Conservation (phyloP, 352 stramenopile genomes). For the Pythium aphanidermatum region DNA sequence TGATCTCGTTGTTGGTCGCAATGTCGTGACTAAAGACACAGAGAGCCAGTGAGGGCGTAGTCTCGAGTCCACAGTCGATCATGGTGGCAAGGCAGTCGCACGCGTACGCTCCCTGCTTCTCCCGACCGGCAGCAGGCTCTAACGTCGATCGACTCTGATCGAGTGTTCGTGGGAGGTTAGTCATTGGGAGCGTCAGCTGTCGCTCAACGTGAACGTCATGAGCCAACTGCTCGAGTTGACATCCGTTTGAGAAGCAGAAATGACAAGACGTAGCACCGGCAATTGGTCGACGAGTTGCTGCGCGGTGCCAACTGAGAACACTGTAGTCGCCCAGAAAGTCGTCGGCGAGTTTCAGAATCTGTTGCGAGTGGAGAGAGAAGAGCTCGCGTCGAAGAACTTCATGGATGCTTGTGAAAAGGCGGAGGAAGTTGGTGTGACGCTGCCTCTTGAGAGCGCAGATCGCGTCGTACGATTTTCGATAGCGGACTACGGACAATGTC, state of each 20-base stretch:
- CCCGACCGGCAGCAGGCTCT: conserved; percentile 32
- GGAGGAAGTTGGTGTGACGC: conserved; percentile 33
- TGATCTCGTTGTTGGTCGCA: conserved; percentile 3
- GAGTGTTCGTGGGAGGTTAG: conserved; percentile 59
- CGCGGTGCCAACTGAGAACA: conserved; percentile 47
- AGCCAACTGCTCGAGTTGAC: conserved; percentile 23
- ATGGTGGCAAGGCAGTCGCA: conserved; percentile 56
- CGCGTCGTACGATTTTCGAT: conserved; percentile 40
- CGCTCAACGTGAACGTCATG: conserved; percentile 47
- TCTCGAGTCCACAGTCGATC: conserved; percentile 29
- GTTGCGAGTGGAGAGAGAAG: conserved; percentile 48
- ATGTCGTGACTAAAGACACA: conserved; percentile 51
- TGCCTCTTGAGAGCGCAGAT: conserved; percentile 25
- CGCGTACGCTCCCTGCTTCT: conserved; percentile 52
- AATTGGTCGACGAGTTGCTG: conserved; percentile 26
- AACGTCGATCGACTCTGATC: conserved; percentile 39
- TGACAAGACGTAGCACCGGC: conserved; percentile 18
- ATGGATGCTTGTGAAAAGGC: conserved; percentile 33
- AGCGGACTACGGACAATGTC: conserved; percentile 28
- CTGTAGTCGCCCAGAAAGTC: conserved; percentile 59
- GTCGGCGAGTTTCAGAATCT: conserved; percentile 49
- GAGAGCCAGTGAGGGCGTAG: conserved; percentile 30
- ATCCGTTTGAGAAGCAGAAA: conserved; percentile 55
- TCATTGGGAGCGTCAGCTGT: conserved; percentile 53
- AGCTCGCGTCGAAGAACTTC: conserved; percentile 44